These are phyloP conservation scores for Hirsutella minnesotensis DNA, from an alignment of 2,329 filamentous ascomycete genomes.

Conservation along the genomic window DNA sequence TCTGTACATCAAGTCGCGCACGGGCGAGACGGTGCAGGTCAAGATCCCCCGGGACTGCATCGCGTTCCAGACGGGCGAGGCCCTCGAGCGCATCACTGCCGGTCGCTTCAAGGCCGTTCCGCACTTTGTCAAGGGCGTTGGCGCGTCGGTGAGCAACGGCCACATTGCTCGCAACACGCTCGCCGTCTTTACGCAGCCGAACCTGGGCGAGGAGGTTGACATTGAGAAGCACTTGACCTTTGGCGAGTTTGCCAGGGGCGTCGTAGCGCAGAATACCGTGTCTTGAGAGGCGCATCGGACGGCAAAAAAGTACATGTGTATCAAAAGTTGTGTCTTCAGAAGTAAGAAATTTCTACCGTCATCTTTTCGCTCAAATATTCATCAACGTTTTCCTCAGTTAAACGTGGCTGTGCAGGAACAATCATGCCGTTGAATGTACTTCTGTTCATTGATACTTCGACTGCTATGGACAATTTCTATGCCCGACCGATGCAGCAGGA, in stretches of 20 bases:
- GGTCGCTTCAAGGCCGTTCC: constrained; percentile 90
- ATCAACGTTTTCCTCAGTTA: too few species aligned
- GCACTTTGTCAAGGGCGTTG: constrained; percentile 80
- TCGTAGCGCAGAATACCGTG: constrained; percentile 49
- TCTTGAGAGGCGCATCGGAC: constrained; percentile 10
- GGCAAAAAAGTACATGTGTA: background rate
- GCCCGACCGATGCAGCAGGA: too few species aligned
- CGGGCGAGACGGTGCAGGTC: constrained; percentile 76
- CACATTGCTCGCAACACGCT: constrained; percentile 73
- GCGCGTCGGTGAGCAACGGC: constrained; percentile 36
- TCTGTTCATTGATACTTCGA: too few species aligned
- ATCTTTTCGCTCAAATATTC: too few species aligned
- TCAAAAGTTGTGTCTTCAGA: too few species aligned
- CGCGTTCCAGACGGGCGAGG: constrained; percentile 91
- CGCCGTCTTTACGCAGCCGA: constrained; percentile 95
- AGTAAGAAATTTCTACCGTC: too few species aligned
- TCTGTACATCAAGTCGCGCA: constrained; percentile 85
- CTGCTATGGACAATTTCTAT: too few species aligned
- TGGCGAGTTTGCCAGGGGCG: constrained; percentile 59
- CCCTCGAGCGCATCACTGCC: constrained; percentile 80
- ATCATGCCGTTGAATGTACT: too few species aligned
- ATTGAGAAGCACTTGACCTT: constrained; percentile 55
- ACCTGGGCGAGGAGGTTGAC: constrained; percentile 71
- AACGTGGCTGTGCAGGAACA: too few species aligned
- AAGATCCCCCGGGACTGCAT: constrained; percentile 84